Base-by-base conservation (phyloP, 257 asterid genomes). In the Nicotiana otophora region DNA sequence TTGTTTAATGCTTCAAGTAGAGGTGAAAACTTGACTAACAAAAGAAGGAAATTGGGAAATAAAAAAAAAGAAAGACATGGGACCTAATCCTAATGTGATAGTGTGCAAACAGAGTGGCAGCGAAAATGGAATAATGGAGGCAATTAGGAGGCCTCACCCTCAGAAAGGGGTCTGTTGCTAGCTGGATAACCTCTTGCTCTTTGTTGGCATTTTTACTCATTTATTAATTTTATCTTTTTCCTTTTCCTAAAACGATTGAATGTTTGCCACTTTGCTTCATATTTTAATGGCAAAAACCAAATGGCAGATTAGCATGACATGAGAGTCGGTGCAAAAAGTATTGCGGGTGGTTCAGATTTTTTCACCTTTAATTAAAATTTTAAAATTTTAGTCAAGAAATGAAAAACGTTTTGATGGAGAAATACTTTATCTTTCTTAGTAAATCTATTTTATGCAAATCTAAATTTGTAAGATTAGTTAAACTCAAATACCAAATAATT, bases 171-270 rank as follows among this genome's bases (percentile, higher is more conserved):
- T 76, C 42, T 64, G 88, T 84, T 82, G 89, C 84, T 80, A 88
- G 91, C 91, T 91, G 92, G 91, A 81, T 77, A 48, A 48, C 81
- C 88, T 87, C 87, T 69, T 77, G 81, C 87, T 62, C n/a, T 86
- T 66, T 80, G 92, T 81, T 87, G 95, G 91, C 89, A 84, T 51
- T 11, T 60, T 58, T 62, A 55, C 20, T 67, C 72, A 34, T 11
- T 14, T 53, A 53, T 53, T 53, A 0, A 8, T 8, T 53, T 14
- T 14, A 11, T 65, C 20, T 17, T 16, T 15, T 65, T 65, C 16
- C 10, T n/a, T 19, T 58, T 55, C 8, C 3, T 17, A 20, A 17
- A 58, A 58, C 7, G 23, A 0, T 19, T 58, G 0, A 19, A 19
- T 6, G 64, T 58, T 19, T 20, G 23, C 63, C 1, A 58, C 1